These are phyloP conservation scores for Lactarius quietus DNA, from an alignment of 768 basidiomycete genomes.

Conservation along the genomic window DNA sequence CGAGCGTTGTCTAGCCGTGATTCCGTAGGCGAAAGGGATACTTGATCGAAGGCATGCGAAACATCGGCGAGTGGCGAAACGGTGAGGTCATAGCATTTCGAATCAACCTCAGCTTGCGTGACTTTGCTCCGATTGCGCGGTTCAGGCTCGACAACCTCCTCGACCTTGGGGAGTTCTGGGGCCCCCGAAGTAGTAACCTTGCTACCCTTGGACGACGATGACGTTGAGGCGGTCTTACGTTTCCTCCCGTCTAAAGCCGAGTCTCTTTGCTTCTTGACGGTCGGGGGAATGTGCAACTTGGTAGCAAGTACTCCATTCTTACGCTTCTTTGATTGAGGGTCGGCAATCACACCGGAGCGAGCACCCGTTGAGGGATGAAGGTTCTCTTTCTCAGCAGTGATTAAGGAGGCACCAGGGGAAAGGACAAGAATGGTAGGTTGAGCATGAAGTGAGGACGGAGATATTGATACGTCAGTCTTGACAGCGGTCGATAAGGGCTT, in stretches of 20 bases:
- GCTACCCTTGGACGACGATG: slow-evolving; percentile 25
- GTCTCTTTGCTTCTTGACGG: slow-evolving; percentile 45
- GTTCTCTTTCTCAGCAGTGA: slow-evolving; percentile 66
- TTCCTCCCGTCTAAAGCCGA: slow-evolving; percentile 52
- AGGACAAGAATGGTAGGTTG: slow-evolving; percentile 29
- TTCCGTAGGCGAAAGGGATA: slow-evolving; percentile 25
- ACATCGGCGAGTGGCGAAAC: slow-evolving; percentile 78
- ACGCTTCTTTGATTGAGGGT: slow-evolving; percentile 53
- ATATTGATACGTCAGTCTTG: slow-evolving; percentile 31
- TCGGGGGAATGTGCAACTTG: slow-evolving; percentile 42
- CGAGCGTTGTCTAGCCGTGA: slow-evolving; percentile 3
- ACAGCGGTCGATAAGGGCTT: slow-evolving; percentile 36
- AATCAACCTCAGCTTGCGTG: slow-evolving; percentile 56
- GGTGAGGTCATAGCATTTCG: slow-evolving; percentile 77
- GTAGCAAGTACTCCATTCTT: slow-evolving; percentile 56
- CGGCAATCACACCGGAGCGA: slow-evolving; percentile 42
- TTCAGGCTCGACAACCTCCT: slow-evolving; percentile 57
- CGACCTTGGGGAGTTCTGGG: slow-evolving; percentile 30
- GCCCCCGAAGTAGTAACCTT: slow-evolving; percentile 22
- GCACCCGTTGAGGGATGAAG: slow-evolving; percentile 70
- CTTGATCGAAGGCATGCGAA: slow-evolving; percentile 57
- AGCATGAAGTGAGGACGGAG: slow-evolving; percentile 30
- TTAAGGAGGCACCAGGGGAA: slow-evolving; percentile 30
- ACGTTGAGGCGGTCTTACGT: slow-evolving; percentile 43
- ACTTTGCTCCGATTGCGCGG: slow-evolving; percentile 40